Evolutionary conservation across 768 basidiomycete genomes (phyloP), one percentile per base, ranked within the genome.

Genomic region (Naematelia encephala): DNA sequence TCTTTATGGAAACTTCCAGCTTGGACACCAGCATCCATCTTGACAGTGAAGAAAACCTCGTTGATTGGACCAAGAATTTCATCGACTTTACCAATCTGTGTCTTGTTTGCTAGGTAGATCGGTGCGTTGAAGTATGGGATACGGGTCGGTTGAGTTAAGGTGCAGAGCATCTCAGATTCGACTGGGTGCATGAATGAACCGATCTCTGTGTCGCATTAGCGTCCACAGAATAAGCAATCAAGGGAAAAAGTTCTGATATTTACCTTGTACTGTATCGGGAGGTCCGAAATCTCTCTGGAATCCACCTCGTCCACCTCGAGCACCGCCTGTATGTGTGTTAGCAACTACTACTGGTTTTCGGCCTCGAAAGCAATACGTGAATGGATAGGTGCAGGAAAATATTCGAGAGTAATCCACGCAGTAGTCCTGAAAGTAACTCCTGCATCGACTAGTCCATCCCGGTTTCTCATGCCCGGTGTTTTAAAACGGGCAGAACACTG

Each of bases 61-160:
- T 96, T 99, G 77, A 99, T 93, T 14, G 96, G 94, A 1, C 96
- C 96, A n/a, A 99, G 84, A 67, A 99, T 98, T 79, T 99, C 96
- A 79, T 99, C 96, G 43, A 99, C 88, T 80, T 96, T 97, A 62
- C 96, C 94, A 62, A 98, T 91, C 65, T 85, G 82, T 10, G 91
- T 89, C 80, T 96, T 98, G 79, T 97, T 96, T 81, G 90, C 87
- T 53, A 98, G 84, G 78, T 94, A 98, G 74, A 98, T 91, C 50
- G 94, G 93, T 0, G 94, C 93, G 77, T 99, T 99, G 84, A 99
- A 99, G 79, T 92, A 94, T 0, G 96, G 96, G 25, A 99, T 91
- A 81, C 90, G 94, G 79, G 93, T 87, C 2, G 87, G 79, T 74
- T 90, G 83, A 19, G 85, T 78, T 2, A 92, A 91, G 5, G 86